phyloP scores from a whole-genome alignment of 495 filamentous ascomycete species.

The Tuber microsphaerosporum region DNA sequence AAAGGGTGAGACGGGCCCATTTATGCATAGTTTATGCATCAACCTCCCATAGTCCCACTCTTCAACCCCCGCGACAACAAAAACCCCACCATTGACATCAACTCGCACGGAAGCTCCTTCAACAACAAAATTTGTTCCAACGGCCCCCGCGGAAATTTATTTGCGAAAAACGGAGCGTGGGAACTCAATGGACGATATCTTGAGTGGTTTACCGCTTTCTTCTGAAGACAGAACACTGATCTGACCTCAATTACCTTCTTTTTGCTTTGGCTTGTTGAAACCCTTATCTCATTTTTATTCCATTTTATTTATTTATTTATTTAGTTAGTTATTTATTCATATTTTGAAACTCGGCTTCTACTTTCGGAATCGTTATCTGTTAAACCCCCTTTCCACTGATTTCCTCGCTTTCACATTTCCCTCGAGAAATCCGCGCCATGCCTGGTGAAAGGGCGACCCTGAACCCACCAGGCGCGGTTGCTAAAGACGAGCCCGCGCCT shows the following conservation, averaged over 20 bases:
- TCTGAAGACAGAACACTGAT: constrained; percentile 13
- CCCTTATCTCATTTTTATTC: constrained; percentile 3
- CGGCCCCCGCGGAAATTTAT: constrained; percentile 8
- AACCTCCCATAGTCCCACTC: not conserved
- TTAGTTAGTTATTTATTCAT: not conserved
- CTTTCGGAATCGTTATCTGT: not conserved
- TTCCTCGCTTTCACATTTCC: not conserved
- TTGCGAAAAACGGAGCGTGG: not conserved
- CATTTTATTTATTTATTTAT: constrained; percentile 4
- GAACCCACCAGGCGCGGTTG: constrained; percentile 12
- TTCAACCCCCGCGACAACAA: constrained; percentile 12
- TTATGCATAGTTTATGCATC: not conserved
- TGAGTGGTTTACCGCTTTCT: constrained; percentile 10
- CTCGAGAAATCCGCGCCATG: not conserved
- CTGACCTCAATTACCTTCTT: constrained; percentile 9
- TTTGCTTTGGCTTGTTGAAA: constrained; percentile 6
- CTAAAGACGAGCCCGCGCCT: constrained; percentile 10
- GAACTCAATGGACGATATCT: constrained; percentile 20
- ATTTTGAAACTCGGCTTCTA: not conserved
- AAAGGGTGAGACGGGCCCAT: not conserved
- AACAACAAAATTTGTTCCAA: constrained; percentile 11
- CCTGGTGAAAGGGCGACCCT: constrained; percentile 5
- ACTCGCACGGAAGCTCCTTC: not conserved
- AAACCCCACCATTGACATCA: constrained; percentile 16
- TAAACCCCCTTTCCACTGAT: not conserved